These are phyloP conservation scores for Lecanoromycetidae sp. DNA, from an alignment of 2,329 filamentous ascomycete species.

Conservation along the genomic window DNA sequence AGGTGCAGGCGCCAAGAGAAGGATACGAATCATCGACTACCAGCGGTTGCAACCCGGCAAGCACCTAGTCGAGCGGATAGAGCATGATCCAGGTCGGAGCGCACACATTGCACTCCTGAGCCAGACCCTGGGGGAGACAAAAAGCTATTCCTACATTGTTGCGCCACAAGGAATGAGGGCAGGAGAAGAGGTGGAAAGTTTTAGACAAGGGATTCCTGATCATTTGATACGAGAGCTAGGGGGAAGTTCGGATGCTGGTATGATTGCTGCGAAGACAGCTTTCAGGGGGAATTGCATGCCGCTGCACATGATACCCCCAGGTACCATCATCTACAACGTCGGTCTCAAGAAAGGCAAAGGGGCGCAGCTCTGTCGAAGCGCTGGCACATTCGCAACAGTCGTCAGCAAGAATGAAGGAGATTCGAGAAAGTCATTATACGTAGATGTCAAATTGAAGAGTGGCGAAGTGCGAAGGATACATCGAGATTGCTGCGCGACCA, in stretches of 20 bases:
- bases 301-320: constrained; percentile 87
- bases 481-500: constrained; percentile 85
- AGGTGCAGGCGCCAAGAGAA: constrained; percentile 81
- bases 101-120: constrained; percentile 70
- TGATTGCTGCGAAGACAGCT: constrained; percentile 85
- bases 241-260: constrained; percentile 83
- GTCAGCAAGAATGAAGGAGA: constrained; percentile 68
- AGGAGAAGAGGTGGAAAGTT: constrained; percentile 86
- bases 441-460: constrained; percentile 78
- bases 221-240: constrained; percentile 87
- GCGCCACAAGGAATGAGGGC: constrained; percentile 89
- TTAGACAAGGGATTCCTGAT: constrained; percentile 74
- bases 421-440: constrained; percentile 58
- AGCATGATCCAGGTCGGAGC: constrained; percentile 87
- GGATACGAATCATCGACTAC: constrained; percentile 89
- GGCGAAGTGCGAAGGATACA: constrained; percentile 83
- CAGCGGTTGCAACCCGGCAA: constrained; percentile 63
- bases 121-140: constrained; percentile 60
- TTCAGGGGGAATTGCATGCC: constrained; percentile 92
- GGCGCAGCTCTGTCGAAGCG: constrained; percentile 87
- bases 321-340: constrained; percentile 85
- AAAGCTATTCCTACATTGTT: constrained; percentile 76
- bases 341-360: constrained; percentile 59
- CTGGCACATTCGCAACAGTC: constrained; percentile 81
- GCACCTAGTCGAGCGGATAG: constrained; percentile 83